Evolutionary conservation across 2,329 filamentous ascomycete species (phyloP).

Genomic region (Fusarium mexicanum): DNA sequence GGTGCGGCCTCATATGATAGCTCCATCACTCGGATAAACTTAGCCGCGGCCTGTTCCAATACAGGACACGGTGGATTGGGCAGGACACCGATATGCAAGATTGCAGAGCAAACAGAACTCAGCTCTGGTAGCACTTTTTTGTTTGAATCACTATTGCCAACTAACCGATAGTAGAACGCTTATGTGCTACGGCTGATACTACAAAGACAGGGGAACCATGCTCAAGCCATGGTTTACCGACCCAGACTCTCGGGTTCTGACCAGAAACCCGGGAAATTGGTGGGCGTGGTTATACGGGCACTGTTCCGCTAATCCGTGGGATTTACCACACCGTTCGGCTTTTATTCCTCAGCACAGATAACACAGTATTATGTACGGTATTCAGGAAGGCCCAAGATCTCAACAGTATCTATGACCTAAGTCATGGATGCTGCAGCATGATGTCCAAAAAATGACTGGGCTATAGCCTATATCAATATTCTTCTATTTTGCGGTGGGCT

Average conservation of each 20-base stretch:
- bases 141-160: neutral
- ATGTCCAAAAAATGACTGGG: neutral
- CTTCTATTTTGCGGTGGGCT: conserved; percentile 16
- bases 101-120: neutral
- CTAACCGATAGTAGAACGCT: neutral
- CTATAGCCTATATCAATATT: neutral
- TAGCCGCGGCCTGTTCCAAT: conserved; percentile 21
- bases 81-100: neutral
- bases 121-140: neutral
- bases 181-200: conserved; percentile 22
- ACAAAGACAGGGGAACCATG: conserved; percentile 46
- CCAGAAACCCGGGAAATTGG: conserved; percentile 46
- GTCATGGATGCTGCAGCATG: neutral
- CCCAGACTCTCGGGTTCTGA: conserved; percentile 48
- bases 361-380: neutral
- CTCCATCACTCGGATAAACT: conserved; percentile 12
- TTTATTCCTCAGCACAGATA: neutral
- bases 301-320: neutral
- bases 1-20: conserved; percentile 11
- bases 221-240: conserved; percentile 48
- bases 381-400: neutral
- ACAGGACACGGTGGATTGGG: conserved; percentile 1
- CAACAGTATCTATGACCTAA: neutral
- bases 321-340: neutral
- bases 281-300: conserved; percentile 28